Evolutionary conservation across 2,329 filamentous ascomycete species (phyloP).

Genomic region (Cordyceps tenuipes): DNA sequence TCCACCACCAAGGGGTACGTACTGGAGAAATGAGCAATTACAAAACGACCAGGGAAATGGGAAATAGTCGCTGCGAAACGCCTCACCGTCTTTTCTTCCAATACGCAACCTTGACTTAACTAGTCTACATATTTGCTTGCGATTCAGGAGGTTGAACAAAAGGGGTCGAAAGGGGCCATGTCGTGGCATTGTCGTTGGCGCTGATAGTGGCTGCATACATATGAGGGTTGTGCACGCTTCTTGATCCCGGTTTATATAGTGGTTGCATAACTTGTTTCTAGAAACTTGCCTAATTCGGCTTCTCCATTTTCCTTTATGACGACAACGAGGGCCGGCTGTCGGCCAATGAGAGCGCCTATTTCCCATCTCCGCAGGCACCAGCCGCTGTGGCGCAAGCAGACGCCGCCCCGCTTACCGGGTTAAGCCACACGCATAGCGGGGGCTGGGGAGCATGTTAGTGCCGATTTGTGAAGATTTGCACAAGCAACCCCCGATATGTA

Average conservation of each 20-base stretch:
- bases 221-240: background rate
- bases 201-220: slow-evolving; percentile 1
- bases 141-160: background rate
- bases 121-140: background rate
- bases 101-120: background rate
- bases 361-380: slow-evolving; percentile 4
- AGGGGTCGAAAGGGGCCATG: too few relatives aligned
- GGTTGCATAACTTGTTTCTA: slow-evolving; percentile 10
- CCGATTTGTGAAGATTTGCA: slow-evolving; percentile 12
- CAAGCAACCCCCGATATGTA: background rate
- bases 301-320: background rate
- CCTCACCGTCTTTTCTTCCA: background rate
- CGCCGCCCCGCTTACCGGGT: background rate
- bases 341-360: background rate
- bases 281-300: slow-evolving; percentile 3
- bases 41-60: background rate
- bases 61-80: background rate
- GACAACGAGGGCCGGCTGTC: background rate
- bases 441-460: slow-evolving; percentile 2
- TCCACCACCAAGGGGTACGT: background rate
- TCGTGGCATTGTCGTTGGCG: background rate
- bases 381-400: slow-evolving; percentile 4
- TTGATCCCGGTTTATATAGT: slow-evolving; percentile 1
- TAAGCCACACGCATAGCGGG: background rate
- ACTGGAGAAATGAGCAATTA: background rate